Base-by-base conservation (phyloP, 1,284 basidiomycete genomes). In the Naganishia sp. region DNA sequence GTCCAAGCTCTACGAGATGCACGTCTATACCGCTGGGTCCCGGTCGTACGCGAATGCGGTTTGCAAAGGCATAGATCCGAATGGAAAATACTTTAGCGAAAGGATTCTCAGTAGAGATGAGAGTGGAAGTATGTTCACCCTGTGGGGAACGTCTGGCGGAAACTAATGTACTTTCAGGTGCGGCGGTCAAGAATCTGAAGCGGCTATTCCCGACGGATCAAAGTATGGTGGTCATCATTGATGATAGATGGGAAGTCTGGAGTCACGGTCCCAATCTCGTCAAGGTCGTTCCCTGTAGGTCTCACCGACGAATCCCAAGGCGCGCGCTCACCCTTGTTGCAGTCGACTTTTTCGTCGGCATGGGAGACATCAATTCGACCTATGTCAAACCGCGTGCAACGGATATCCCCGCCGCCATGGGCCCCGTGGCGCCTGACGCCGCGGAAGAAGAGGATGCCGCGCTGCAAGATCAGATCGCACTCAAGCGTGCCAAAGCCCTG, bases 1-100 rank as follows among this genome's bases (percentile, higher is more conserved):
- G 71, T 85, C 90, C 52, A 80, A 84, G 65, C 88, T 89, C 74
- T 99, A 96, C 80, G 93, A 99, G 81, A 92, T 99, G 90, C 95
- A 99, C 79, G 94, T 99, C 57, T 99, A 99, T 81, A 99, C 95
- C 31, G 99, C 99, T 94, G 95, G 95, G 64, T 98, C 95, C 21
- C 86, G 95, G 50, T 90, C 93, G 52, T 99, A 99, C 78, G 95
- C 95, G 48, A 90, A 94, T 79, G 87, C 94, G 78, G 94, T 98
- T 18, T 97, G 94, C 81, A 86, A 88, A 65, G 88, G 93, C 45
- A 90, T 99, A 75, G 95, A 99, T 81, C 92, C 94, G 11, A 87
- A 90, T 64, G 88, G 88, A 16, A 87, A 84, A 76, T 84, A 90
- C 69, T 99, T 99, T 74, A 90, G 90, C 53, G 89, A 88, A 50